Evolutionary conservation across 495 filamentous ascomycete genomes (phyloP).

Genomic region (Neurospora sp.): DNA sequence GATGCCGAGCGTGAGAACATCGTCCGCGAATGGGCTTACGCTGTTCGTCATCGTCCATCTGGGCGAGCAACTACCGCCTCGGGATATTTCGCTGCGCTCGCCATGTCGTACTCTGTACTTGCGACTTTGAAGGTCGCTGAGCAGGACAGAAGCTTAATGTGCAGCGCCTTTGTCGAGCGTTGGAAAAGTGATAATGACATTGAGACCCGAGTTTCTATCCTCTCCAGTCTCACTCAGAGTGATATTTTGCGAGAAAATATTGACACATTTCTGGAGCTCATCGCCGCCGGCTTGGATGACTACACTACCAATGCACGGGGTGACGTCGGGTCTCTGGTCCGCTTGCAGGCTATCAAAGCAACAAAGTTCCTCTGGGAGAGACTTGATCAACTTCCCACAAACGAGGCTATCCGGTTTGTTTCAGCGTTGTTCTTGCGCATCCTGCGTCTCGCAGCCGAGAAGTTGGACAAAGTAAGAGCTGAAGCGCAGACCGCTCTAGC

Average conservation of each 20-base stretch:
- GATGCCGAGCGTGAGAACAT: slow-evolving; percentile 18
- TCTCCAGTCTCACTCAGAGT: slow-evolving; percentile 47
- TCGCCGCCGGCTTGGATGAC: slow-evolving; percentile 59
- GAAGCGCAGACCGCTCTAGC: slow-evolving; percentile 47
- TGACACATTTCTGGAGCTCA: slow-evolving; percentile 26
- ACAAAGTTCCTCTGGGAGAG: slow-evolving; percentile 35
- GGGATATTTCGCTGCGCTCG: slow-evolving; percentile 33
- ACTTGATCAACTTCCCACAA: slow-evolving; percentile 6
- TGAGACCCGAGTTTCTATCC: slow-evolving; percentile 49
- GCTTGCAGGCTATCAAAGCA: slow-evolving; percentile 65
- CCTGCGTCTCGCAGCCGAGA: slow-evolving; percentile 68
- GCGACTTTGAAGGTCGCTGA: slow-evolving; percentile 7
- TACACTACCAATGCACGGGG: slow-evolving; percentile 81
- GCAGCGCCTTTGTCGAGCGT: slow-evolving; percentile 24
- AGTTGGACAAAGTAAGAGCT: slow-evolving; percentile 74
- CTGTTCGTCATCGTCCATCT: slow-evolving; percentile 20
- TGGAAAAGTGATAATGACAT: slow-evolving; percentile 39
- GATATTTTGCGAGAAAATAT: slow-evolving; percentile 26
- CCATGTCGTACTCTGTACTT: slow-evolving; percentile 25
- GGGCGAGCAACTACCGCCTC: slow-evolving; percentile 14
- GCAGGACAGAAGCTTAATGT: slow-evolving; percentile 12
- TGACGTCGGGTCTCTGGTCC: slow-evolving; percentile 77
- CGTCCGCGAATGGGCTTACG: slow-evolving; percentile 29
- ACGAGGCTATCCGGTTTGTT: slow-evolving; percentile 7
- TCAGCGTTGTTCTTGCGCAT: slow-evolving; percentile 36